These are phyloP conservation scores for Carex arenaria DNA, from an alignment of 202 grass and related monocot species.

Conservation along the genomic window DNA sequence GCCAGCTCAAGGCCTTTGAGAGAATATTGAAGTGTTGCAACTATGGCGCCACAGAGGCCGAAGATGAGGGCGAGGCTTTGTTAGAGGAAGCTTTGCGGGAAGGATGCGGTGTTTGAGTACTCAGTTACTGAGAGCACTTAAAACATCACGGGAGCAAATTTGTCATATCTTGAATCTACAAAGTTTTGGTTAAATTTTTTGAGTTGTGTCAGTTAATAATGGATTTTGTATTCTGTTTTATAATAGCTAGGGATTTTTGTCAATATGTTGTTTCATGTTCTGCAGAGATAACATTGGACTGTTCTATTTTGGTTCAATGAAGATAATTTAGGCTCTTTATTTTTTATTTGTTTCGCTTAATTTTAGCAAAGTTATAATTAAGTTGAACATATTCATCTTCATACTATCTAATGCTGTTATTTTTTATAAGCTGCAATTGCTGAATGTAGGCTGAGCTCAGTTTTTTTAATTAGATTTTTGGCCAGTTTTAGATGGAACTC, in stretches of 20 bases:
- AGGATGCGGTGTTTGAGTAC: constrained; percentile 53
- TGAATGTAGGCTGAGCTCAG: no score
- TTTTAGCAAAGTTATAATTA: neutral
- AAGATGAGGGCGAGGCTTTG: constrained; percentile 42
- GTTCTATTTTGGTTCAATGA: neutral
- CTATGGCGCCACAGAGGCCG: constrained; percentile 16
- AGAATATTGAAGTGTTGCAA: constrained; percentile 13
- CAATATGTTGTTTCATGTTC: neutral
- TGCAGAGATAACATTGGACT: neutral
- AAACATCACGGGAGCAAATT: neutral
- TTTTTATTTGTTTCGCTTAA: neutral
- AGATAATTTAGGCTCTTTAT: neutral
- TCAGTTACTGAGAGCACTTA: constrained; percentile 29
- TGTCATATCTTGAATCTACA: neutral
- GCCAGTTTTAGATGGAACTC: no score
- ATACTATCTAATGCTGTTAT: no score
- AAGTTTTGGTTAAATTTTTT: neutral
- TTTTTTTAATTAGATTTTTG: no score
- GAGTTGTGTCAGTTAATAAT: neutral
- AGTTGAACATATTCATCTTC: no score
- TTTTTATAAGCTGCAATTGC: no score
- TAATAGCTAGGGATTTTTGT: constrained; percentile 5
- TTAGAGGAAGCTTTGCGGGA: constrained; percentile 50
- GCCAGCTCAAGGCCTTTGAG: constrained; percentile 52
- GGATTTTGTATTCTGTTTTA: neutral